A percentile compares a stretch with the other conserved stretches of the same genome.
Conservation (phyloP, 78 protist genomes). For the Cavenderia fasciculata region DNA sequence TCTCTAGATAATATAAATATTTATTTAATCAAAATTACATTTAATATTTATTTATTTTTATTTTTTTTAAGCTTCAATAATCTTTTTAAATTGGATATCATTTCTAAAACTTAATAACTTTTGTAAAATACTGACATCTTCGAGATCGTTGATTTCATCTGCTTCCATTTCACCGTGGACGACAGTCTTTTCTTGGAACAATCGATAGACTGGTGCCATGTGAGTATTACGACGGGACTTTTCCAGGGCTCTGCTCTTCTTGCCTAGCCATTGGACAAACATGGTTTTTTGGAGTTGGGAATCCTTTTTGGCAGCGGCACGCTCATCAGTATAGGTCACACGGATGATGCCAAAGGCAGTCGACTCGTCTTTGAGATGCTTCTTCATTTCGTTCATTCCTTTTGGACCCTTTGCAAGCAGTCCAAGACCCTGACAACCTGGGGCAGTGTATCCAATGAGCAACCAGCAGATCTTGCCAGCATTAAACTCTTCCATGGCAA, state of each 20-base stretch:
- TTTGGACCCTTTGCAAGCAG: not conserved
- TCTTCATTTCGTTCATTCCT: slow-evolving; percentile 45
- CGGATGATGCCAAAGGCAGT: slow-evolving; percentile 11
- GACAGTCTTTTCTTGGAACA: slow-evolving; percentile 18
- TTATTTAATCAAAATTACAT: too few species aligned
- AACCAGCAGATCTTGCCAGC: slow-evolving; percentile 26
- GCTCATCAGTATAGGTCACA: not conserved
- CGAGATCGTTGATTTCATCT: slow-evolving; percentile 37
- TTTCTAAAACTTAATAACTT: slow-evolving; percentile 37
- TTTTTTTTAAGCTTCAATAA: not conserved
- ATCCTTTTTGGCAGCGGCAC: not conserved
- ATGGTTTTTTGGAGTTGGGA: not conserved
- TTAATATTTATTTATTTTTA: too few species aligned
- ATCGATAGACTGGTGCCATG: not conserved
- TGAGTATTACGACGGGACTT: slow-evolving; percentile 8
- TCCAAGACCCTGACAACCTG: not conserved
- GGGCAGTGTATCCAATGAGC: not conserved
- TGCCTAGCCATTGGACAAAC: slow-evolving; percentile 55
- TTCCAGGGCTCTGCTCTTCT: slow-evolving; percentile 12
- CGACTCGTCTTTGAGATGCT: not conserved
- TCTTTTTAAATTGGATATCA: slow-evolving; percentile 31
- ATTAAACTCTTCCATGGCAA: slow-evolving; percentile 3
- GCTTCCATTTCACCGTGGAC: slow-evolving; percentile 51
- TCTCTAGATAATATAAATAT: too few species aligned
- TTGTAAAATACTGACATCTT: slow-evolving; percentile 1